Evolutionary conservation across 345 rosid species (phyloP), one percentile per base, ranked within the genome.

Genomic region (Durio zibethinus): DNA sequence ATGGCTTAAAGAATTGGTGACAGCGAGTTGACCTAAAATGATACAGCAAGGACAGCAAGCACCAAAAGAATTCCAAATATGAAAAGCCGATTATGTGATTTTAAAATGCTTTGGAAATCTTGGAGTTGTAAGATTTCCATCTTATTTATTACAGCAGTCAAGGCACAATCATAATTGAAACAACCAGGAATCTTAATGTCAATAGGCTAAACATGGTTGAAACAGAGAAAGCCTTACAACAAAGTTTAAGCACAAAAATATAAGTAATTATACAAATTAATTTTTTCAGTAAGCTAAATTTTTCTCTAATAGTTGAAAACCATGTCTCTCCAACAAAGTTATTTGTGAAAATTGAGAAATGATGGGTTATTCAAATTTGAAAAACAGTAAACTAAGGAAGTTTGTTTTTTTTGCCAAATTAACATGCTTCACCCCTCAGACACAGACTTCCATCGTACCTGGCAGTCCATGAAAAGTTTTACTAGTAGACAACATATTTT

Each of bases 391-490:
- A 72, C 43, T 10, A 5, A 5, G 14, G 42, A 20, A 53, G 21
- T 45, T 47, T 48, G 42, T 9, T 70, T 27, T 70, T 27, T 47
- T 70, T 12, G n/a, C 33, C 38, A 18, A 27, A 69, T 69, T 33
- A 62, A 33, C 67, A 62, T 33, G 43, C 67, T 62, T 62, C 42
- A 62, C 67, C 67, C 29, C 21, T 52, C 67, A 15, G 21, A 31
- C 11, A 35, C 43, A 16, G 45, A 18, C 67, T 33, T 16, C 43
- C 18, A 62, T 48, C 42, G 10, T 48, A 48, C 60, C n/a, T 2
- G 10, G 59, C 18, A 70, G 42, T 70, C 74, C 60, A 70, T 70
- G 74, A 70, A 63, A 47, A n/a, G 48, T 29, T 47, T 48, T 18
- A 42, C 10, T 40, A 18, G 68, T 7, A 33, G 40, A 35, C 3